phyloP scores from a whole-genome alignment of 306 rosid genomes.

The Vigna reflexopilosa region DNA sequence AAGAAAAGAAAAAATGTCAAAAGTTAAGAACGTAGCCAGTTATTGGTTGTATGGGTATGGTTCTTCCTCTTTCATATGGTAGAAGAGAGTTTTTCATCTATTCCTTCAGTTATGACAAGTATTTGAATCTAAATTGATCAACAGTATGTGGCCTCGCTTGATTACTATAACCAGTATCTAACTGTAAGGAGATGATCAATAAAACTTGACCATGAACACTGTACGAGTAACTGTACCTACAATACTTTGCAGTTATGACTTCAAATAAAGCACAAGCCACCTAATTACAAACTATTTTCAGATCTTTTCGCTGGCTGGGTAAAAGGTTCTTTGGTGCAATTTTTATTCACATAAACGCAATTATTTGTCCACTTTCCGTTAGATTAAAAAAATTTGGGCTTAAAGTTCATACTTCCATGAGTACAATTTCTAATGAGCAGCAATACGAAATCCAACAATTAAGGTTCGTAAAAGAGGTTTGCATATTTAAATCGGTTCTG shows the following conservation, averaged over 20 bases:
- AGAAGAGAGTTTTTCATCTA: neutral
- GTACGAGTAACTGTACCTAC: neutral
- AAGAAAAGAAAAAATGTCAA: neutral
- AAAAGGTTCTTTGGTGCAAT: neutral
- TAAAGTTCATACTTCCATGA: neutral
- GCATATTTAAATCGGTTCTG: no score
- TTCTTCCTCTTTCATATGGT: neutral
- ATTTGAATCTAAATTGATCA: neutral
- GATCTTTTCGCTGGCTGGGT: neutral
- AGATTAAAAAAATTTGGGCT: neutral
- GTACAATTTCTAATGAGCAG: neutral
- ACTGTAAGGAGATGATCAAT: neutral
- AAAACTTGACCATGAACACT: no score
- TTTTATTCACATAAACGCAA: conserved; percentile 1
- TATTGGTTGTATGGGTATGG: conserved; percentile 6
- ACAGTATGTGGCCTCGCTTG: neutral
- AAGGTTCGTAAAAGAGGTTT: neutral
- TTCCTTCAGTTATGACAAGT: neutral
- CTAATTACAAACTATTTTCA: neutral
- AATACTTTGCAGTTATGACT: neutral
- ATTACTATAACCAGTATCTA: neutral
- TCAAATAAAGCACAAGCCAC: neutral
- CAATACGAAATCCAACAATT: neutral
- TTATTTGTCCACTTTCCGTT: neutral
- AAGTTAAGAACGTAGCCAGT: neutral